Percentiles rank a stretch among this genome's conserved stretches.
These are phyloP conservation scores for Backusella sp. DNA, from an alignment of 192 early-diverging fungal species.

Conservation along the genomic window DNA sequence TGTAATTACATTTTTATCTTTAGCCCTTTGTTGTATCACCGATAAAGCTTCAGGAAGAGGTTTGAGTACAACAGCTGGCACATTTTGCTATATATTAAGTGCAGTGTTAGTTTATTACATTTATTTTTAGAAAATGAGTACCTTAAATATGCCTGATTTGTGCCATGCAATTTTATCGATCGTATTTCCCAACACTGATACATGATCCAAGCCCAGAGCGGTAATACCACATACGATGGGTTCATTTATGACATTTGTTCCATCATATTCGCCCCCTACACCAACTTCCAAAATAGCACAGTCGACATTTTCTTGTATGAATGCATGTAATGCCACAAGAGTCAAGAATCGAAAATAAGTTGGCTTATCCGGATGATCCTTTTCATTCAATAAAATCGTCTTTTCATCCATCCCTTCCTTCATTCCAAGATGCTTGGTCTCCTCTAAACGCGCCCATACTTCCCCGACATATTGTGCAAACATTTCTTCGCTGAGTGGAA, in stretches of 20 bases:
- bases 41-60: slow-evolving; percentile 67
- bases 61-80: slow-evolving; percentile 68
- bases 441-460: slow-evolving; percentile 60
- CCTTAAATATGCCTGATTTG: slow-evolving; percentile 84
- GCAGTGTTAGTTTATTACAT: not conserved
- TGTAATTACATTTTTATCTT: slow-evolving; percentile 57
- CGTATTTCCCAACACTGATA: slow-evolving; percentile 65
- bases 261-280: slow-evolving; percentile 82
- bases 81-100: slow-evolving; percentile 37
- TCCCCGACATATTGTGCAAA: slow-evolving; percentile 89
- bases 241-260: slow-evolving; percentile 71
- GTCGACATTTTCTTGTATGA: slow-evolving; percentile 80
- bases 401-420: not conserved
- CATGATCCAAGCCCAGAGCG: slow-evolving; percentile 78
- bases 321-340: slow-evolving; percentile 85
- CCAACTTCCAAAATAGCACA: slow-evolving; percentile 82
- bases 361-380: slow-evolving; percentile 51
- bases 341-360: slow-evolving; percentile 93
- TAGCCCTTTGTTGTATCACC: slow-evolving; percentile 67
- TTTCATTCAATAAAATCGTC: slow-evolving; percentile 2
- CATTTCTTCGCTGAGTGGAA: slow-evolving; percentile 62
- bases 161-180: slow-evolving; percentile 80
- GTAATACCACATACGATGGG: slow-evolving; percentile 79
- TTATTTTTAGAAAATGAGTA: not conserved
- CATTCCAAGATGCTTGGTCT: not conserved